A percentile compares a stretch with the other conserved stretches of the same genome.
Conservation (phyloP, 129 eudicot genomes). For the Scalesia atractyloides region DNA sequence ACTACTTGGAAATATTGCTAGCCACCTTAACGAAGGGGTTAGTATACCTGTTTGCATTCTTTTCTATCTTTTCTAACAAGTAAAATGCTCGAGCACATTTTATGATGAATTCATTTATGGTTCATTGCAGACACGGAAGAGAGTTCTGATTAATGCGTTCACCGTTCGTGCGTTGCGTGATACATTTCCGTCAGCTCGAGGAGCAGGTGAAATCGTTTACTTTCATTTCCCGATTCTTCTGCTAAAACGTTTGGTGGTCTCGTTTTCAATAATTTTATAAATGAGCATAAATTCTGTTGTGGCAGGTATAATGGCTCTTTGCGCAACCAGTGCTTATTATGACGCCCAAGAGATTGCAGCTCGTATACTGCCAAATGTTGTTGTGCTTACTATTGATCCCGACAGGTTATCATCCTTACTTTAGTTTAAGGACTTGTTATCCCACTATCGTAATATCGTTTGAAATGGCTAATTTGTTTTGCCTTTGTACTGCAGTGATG, state of each 20-base stretch:
- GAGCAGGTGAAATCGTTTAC: constrained; percentile 68
- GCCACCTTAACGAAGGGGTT: constrained; percentile 95
- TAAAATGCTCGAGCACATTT: background rate
- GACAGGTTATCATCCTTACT: constrained; percentile 64
- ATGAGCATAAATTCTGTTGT: constrained; percentile 14
- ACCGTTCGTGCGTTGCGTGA: constrained; percentile 98
- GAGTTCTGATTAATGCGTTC: constrained; percentile 96
- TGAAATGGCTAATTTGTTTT: background rate
- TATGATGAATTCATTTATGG: constrained; percentile 7
- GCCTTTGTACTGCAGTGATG: constrained; percentile 60
- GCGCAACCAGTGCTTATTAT: constrained; percentile 88
- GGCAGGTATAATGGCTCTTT: constrained; percentile 92
- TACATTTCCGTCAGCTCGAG: constrained; percentile 92
- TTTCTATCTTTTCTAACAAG: background rate
- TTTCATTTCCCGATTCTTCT: background rate
- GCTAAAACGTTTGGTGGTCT: background rate
- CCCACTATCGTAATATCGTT: background rate
- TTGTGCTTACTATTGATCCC: constrained; percentile 93
- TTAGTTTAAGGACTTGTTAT: background rate
- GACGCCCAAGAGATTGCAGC: constrained; percentile 90
- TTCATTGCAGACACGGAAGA: constrained; percentile 76
- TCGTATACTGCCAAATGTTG: constrained; percentile 81
- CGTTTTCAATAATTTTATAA: background rate
- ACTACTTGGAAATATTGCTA: constrained; percentile 93
- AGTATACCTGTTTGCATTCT: constrained; percentile 32